A percentile compares a stretch with the other conserved stretches of the same genome.
Conservation (phyloP, 2,329 filamentous ascomycete species). For the Neofusicoccum sp. region DNA sequence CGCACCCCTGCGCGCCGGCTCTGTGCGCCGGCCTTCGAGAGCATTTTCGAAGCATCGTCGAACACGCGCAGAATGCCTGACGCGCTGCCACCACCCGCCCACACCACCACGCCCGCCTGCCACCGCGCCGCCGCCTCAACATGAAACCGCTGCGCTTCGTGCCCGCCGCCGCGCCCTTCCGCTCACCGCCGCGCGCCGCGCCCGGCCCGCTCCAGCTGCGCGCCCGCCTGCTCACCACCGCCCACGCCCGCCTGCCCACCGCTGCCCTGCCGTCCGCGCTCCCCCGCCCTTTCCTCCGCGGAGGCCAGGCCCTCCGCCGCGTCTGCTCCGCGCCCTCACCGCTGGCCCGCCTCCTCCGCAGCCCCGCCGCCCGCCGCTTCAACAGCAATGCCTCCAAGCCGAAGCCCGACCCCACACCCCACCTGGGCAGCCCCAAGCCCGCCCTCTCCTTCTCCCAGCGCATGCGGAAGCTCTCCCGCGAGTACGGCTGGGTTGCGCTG, state of each 20-base stretch:
- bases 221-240: slow-evolving; percentile 22
- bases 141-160: slow-evolving; percentile 16
- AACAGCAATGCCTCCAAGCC: slow-evolving; percentile 32
- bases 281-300: slow-evolving; percentile 21
- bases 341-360: slow-evolving; percentile 22
- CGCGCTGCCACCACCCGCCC: not conserved
- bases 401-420: slow-evolving; percentile 37
- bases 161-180: slow-evolving; percentile 23
- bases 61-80: not conserved
- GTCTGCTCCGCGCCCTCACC: slow-evolving; percentile 6
- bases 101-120: not conserved
- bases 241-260: slow-evolving; percentile 23
- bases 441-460: slow-evolving; percentile 63
- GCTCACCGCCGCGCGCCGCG: slow-evolving; percentile 24
- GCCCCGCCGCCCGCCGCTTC: slow-evolving; percentile 29
- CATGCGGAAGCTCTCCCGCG: slow-evolving; percentile 78
- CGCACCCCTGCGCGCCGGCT: not conserved
- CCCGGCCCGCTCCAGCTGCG: slow-evolving; percentile 8
- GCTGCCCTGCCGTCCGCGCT: slow-evolving; percentile 22
- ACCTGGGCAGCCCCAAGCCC: slow-evolving; percentile 40
- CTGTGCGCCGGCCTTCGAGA: not conserved
- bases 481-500: slow-evolving; percentile 91
- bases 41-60: slow-evolving; percentile 12
- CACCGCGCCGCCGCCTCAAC: not conserved
- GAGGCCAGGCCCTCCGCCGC: slow-evolving; percentile 23